Base-by-base conservation (phyloP, 83 land plant genomes). In the Thuja plicata region DNA sequence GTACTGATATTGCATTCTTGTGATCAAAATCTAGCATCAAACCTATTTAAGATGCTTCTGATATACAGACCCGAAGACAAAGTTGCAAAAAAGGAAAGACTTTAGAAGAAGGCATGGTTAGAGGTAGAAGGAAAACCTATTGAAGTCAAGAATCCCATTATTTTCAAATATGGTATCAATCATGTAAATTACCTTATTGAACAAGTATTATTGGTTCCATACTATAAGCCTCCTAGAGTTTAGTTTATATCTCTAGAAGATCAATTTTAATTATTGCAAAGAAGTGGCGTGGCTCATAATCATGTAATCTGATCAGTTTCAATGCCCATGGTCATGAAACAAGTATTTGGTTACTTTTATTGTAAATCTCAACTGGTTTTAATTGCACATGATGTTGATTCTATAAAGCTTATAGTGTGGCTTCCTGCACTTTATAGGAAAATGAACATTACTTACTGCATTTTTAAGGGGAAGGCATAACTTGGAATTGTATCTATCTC, bases 341-440 rank as follows among this genome's bases (percentile, higher is more conserved):
- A 5, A 86, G 16, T 5, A 19, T 87, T 46, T 66, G 8, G 60
- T 37, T 87, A 70, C n/a, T 89, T 90, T 52, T 89, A 96, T 95
- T 92, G 95, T 46, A 96, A 96, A 86, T 97, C 97, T 1, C 95
- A 96, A 85, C 83, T 95, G 80, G 97, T 96, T 15, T 93, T 96
- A 17, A 96, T 96, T 82, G 96, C 97, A 17, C 97, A 95, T 87
- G 97, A 96, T 89, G 97, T 96, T 46, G 97, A 96, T 83, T 96
- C 97, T 6, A 95, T 96, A 73, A 97, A 96, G 90, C 81, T 96
- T 86, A 96, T 96, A n/a, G n/a, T n/a, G n/a, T n/a, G n/a, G n/a
- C n/a, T n/a, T n/a, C n/a, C n/a, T n/a, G n/a, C n/a, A n/a, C 88
- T 96, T 82, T 96, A 96, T 92, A 87, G 97, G 87, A 96, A 96